Conservation (phyloP, 2,329 filamentous ascomycete species). For the Mariannaea sp. region DNA sequence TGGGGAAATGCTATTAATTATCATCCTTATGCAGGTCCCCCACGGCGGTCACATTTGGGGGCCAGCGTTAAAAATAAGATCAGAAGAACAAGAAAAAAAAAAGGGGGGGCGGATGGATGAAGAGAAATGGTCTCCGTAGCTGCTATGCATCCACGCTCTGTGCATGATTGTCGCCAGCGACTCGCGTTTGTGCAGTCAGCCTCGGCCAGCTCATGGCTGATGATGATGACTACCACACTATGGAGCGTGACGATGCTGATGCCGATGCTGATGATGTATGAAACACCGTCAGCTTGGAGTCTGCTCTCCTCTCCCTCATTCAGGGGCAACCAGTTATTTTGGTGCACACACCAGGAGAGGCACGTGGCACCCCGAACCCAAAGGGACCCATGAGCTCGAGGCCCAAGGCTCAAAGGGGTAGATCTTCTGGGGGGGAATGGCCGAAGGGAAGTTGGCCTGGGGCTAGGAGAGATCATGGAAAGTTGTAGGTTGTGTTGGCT, state of each 20-base stretch:
- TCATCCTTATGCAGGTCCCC: slow-evolving; percentile 16
- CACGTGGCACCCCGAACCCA: slow-evolving; percentile 8
- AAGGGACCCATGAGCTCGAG: too few species aligned
- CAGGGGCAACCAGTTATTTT: background rate
- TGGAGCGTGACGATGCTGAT: background rate
- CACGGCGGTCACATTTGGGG: background rate
- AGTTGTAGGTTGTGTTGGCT: too few species aligned
- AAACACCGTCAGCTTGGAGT: background rate
- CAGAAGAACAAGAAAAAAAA: background rate
- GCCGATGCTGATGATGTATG: background rate
- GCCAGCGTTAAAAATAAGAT: slow-evolving; percentile 1
- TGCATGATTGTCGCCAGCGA: too few species aligned
- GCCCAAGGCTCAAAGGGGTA: background rate
- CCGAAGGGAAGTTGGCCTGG: background rate
- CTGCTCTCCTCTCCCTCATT: background rate
- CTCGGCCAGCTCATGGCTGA: background rate
- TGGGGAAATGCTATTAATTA: slow-evolving; percentile 7
- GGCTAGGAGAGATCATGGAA: background rate
- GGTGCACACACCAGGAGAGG: background rate
- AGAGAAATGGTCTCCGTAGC: too few species aligned
- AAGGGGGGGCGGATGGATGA: background rate
- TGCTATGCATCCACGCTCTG: background rate
- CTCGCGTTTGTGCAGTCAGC: too few species aligned
- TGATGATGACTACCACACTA: too few species aligned
- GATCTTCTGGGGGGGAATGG: slow-evolving; percentile 5